Evolutionary conservation across 495 filamentous ascomycete species (phyloP), one percentile per base, ranked within the genome.

Genomic region (Tuber umbilicatum): DNA sequence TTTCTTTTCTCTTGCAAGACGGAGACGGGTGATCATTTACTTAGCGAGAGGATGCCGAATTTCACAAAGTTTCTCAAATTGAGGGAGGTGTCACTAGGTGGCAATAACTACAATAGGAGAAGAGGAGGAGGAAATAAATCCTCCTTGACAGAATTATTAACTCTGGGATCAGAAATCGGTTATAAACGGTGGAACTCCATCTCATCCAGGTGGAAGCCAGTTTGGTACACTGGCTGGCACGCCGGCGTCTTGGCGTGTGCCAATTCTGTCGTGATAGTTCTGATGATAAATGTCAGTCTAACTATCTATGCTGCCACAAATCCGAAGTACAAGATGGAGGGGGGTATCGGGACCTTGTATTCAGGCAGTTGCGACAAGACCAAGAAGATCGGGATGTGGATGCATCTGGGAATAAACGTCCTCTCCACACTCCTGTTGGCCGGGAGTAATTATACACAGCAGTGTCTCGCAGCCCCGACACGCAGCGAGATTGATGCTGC

Each of bases 361-460:
- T 55, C 27, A 27, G 72, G 72, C 35, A 73, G 17, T 16, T 73
- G 72, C 31, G 40, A 69, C 5, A n/a, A n/a, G 31, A 69, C 23
- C 23, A 73, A 43, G n/a, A 38, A 2, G 16, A 40, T 40, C 12
- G 31, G 39, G 2, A n/a, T 27, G 7, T 74, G 68, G 73, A 2
- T 70, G 1, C 67, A 74, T 7, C 21, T 74, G 2, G 16, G 5
- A 6, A 70, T 74, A 41, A 74, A 70, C 19, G 27, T 35, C 31
- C 41, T 71, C 21, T 68, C 39, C 23, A 74, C 73, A 21, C 2
- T 70, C 1, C 23, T 70, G 45, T 37, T 74, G 12, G 16, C 38
- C 23, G 73, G 31, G 12, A 70, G 73, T 41, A 74, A 74, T 55
- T 74, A 76, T 39, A 70, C 74, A 1, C 39, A 43, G 74, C 71